phyloP scores from a whole-genome alignment of 2,329 filamentous ascomycete species.

The Helminthosporium solani region DNA sequence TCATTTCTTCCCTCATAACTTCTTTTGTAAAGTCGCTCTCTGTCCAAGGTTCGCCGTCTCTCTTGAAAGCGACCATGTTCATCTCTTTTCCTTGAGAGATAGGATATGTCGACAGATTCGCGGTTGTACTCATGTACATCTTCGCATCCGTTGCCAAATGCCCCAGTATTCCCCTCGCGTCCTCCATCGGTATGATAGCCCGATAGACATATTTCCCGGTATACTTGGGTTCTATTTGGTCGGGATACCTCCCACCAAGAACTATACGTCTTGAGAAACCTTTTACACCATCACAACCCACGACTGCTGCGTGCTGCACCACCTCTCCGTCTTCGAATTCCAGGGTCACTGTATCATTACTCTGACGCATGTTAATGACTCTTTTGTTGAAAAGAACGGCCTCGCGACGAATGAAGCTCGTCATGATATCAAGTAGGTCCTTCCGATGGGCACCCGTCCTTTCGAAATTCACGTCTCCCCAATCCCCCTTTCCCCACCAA shows the following conservation, averaged over 20 bases:
- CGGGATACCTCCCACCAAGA: conserved; percentile 15
- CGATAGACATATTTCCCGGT: conserved; percentile 31
- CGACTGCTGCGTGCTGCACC: conserved; percentile 41
- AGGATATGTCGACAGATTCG: conserved; percentile 23
- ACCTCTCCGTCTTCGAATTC: conserved; percentile 41
- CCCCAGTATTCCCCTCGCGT: conserved; percentile 42
- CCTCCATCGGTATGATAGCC: conserved; percentile 36
- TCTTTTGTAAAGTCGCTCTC: conserved; percentile 11
- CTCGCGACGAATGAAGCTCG: conserved; percentile 43
- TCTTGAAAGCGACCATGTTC: conserved; percentile 26
- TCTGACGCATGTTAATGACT: conserved; percentile 31
- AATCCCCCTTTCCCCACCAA: conserved; percentile 39
- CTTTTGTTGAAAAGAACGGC: conserved; percentile 32
- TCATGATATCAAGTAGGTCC: conserved; percentile 50
- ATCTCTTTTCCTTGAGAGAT: conserved; percentile 22
- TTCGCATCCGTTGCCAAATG: conserved; percentile 31
- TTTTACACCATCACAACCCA: conserved; percentile 54
- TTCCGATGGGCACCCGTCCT: conserved; percentile 47
- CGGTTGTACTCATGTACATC: conserved; percentile 26
- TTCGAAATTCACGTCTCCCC: conserved; percentile 35
- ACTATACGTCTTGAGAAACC: conserved; percentile 23
- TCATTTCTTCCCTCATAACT: conserved; percentile 24
- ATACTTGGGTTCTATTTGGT: conserved; percentile 24
- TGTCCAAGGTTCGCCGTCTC: conserved; percentile 14
- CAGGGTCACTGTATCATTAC: conserved; percentile 39